Base-by-base conservation (phyloP, 1,284 basidiomycete species). In the Neonothopanus nambi region DNA sequence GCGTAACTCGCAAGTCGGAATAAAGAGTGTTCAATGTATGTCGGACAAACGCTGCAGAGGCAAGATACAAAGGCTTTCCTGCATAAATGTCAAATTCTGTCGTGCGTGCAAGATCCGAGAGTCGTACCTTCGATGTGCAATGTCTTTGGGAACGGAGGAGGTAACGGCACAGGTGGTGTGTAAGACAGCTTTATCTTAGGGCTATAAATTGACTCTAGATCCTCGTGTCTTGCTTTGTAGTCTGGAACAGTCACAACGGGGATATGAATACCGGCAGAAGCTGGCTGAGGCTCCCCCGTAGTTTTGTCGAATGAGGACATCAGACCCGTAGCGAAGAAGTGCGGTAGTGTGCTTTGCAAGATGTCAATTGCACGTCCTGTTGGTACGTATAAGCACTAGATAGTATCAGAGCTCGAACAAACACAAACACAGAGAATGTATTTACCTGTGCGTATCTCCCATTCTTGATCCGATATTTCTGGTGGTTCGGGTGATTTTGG, bases 11-110 rank as follows among this genome's bases (percentile, higher is more conserved):
- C 37, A 89, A 68, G 62, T 89, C 81, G 13, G 83, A 78, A 64
- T 89, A 89, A 13, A 91, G 67, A 6, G 89, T 83, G 61, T 83
- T 86, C 61, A 91, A 77, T 4, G 87, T 85, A 58, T 87, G 87
- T 20, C 85, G 77, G 21, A 91, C 69, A 58, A 91, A 81, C 2
- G 79, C 77, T 2, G 87, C 82, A 0, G 87, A 89, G 1, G 85
- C 79, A 56, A 84, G 73, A 65, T 91, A 91, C 37, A 91, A 63
- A 7, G 84, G 80, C 5, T 88, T 65, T 26, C 89, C 87, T 89
- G 55, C 26, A 7, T 15, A 26, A 24, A 13, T 15, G 18, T 20
- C 45, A 8, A n/a, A n/a, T n/a, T n/a, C n/a, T n/a, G n/a, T n/a
- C n/a, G n/a, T n/a, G n/a, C n/a, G n/a, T n/a, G n/a, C 13, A 33